Percentiles rank a stretch among this genome's conserved stretches.
Conservation (phyloP, 345 rosid species). For the Citrus unshiu region DNA sequence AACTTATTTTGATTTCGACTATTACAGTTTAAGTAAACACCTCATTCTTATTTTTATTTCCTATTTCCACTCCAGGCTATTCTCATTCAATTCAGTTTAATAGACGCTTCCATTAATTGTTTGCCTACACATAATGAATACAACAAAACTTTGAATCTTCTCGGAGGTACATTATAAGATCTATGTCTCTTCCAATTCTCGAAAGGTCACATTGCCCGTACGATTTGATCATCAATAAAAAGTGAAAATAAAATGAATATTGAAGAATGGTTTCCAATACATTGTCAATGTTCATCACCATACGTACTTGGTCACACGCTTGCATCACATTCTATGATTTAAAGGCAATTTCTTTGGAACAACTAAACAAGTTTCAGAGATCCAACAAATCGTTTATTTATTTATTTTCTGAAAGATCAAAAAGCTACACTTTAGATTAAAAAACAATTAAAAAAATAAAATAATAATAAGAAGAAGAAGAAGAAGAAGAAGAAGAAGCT, state of each 20-base stretch:
- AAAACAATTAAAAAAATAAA: too few relatives aligned
- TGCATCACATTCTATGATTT: not conserved
- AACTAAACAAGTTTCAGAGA: not conserved
- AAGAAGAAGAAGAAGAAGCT: too few relatives aligned
- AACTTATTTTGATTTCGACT: too few relatives aligned
- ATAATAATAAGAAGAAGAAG: too few relatives aligned
- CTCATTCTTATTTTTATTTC: too few relatives aligned
- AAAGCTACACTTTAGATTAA: not conserved
- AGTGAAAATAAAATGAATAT: not conserved
- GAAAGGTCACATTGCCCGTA: not conserved
- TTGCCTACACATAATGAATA: too few relatives aligned
- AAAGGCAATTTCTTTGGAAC: not conserved
- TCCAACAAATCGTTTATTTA: not conserved
- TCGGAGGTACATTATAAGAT: too few relatives aligned
- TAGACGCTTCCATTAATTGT: too few relatives aligned
- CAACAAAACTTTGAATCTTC: too few relatives aligned
- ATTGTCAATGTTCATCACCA: not conserved
- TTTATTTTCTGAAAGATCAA: not conserved
- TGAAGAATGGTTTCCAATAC: not conserved
- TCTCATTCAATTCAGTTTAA: too few relatives aligned
- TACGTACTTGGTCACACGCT: not conserved
- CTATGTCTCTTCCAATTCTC: not conserved
- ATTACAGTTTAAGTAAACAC: fast-evolving
- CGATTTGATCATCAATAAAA: not conserved
- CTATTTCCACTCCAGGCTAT: too few relatives aligned